Conservation (phyloP, 2,329 filamentous ascomycete genomes). For the Trichoderma sp. region DNA sequence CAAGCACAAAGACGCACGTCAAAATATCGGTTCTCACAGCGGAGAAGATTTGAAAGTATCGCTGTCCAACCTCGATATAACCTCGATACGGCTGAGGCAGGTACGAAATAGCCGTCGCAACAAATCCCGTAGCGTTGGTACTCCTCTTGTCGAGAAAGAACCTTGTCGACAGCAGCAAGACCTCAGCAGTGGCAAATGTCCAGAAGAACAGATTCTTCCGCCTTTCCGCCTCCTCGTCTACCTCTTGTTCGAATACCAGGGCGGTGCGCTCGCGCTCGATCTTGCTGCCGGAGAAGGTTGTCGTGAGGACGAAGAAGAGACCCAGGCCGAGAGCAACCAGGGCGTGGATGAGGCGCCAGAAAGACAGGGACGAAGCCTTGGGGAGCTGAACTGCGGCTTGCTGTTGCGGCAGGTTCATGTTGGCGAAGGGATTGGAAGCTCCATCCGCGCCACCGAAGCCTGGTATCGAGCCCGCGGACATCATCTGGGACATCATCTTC, state of each 20-base stretch:
- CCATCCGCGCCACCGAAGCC: slow-evolving; percentile 33
- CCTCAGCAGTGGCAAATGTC: slow-evolving; percentile 75
- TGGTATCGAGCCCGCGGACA: slow-evolving; percentile 33
- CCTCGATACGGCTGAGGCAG: slow-evolving; percentile 62
- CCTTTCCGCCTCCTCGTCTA: slow-evolving; percentile 30
- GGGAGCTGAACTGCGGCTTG: slow-evolving; percentile 33
- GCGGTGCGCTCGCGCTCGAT: slow-evolving; percentile 51
- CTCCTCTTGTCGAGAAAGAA: slow-evolving; percentile 65
- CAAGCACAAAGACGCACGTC: slow-evolving; percentile 73
- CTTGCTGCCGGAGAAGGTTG: slow-evolving; percentile 66
- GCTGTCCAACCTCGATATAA: slow-evolving; percentile 58
- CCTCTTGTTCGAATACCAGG: slow-evolving; percentile 28
- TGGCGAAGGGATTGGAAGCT: slow-evolving; percentile 36
- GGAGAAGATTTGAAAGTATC: slow-evolving; percentile 68
- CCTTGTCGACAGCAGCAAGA: slow-evolving; percentile 66
- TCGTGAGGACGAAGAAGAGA: slow-evolving; percentile 65
- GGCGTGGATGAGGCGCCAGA: slow-evolving; percentile 74
- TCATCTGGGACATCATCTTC: slow-evolving; percentile 73
- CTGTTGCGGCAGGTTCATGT: slow-evolving; percentile 37
- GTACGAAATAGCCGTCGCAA: slow-evolving; percentile 62
- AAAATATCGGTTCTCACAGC: slow-evolving; percentile 72
- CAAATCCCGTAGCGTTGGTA: slow-evolving; percentile 56
- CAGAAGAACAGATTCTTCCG: slow-evolving; percentile 60
- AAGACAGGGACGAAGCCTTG: slow-evolving; percentile 39
- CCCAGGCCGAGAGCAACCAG: slow-evolving; percentile 67